Base-by-base conservation (phyloP, 352 stramenopile genomes). In the Phytopythium ostracodes region DNA sequence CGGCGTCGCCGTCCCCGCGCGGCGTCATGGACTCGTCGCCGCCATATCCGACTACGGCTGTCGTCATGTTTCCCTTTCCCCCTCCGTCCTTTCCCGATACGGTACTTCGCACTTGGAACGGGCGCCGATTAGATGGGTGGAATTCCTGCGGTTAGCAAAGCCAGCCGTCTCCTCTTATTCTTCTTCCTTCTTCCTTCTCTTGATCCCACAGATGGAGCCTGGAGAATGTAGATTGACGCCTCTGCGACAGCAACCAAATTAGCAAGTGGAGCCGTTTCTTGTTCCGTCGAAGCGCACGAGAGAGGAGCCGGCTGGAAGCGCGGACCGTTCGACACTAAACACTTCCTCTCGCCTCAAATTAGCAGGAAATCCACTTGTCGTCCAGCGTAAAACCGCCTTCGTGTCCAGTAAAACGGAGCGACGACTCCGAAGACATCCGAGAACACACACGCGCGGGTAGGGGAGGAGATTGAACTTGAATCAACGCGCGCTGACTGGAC, bases 161-260 rank as follows among this genome's bases (percentile, higher is more conserved):
- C 33, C 33, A 38, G 33, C 9, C 8, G 42, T 47, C 38, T 4
- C 12, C 4, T 43, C 11, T 14, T 14, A 10, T 18, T 44, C 11
- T n/a, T 52, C 24, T 29, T 51, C 22, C 11, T n/a, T 8, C 22
- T n/a, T 10, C 22, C n/a, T 15, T 24, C 20, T 33, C 22, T 12
- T 54, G 25, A 5, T 54, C 24, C n/a, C 22, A 17, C 42, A 18
- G 42, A 24, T 47, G 4, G 20, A 17, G 44, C n/a, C 14, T 20
- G n/a, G 24, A 17, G n/a, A n/a, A n/a, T n/a, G n/a, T n/a, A n/a
- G 15, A 10, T 52, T 27, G 20, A 15, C 22, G 44, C 12, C 15
- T 56, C 27, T 57, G 51, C 51, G 51, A 57, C 51, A 43, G 29
- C 51, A 22, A 18, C 47, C 15, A 57, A 57, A 57, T 57, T 57